Evolutionary conservation across 805 yeast genomes (phyloP).

Genomic region (Starmerella geochares): DNA sequence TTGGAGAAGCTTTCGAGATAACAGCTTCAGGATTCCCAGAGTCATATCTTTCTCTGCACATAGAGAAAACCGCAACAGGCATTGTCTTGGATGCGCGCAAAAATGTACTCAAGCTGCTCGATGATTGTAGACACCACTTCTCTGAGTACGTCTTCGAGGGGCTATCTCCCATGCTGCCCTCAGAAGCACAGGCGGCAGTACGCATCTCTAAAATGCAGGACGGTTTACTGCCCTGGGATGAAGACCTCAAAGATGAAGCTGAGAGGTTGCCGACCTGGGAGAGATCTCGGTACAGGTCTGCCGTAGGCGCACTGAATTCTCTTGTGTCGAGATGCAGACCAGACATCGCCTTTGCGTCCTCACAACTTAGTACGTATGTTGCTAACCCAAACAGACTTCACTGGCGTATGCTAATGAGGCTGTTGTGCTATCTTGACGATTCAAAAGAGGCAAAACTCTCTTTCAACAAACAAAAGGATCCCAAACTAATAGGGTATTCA

Average conservation of each 20-base stretch:
- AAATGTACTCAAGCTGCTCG: not conserved
- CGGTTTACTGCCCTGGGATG: not conserved
- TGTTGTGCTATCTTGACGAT: not conserved
- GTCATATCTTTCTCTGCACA: not conserved
- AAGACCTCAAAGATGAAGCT: not conserved
- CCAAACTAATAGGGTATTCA: not conserved
- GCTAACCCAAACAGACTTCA: not conserved
- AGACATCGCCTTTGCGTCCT: not conserved
- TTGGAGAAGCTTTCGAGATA: not conserved
- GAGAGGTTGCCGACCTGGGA: not conserved
- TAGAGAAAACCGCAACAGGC: not conserved
- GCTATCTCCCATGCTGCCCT: not conserved
- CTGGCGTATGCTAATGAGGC: not conserved
- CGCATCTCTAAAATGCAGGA: not conserved
- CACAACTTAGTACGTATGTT: not conserved
- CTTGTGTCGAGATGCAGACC: not conserved
- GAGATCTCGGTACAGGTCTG: not conserved
- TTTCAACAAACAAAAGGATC: not conserved
- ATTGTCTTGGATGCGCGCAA: not conserved
- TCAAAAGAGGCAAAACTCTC: not conserved
- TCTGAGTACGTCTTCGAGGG: not conserved
- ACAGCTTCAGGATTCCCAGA: not conserved
- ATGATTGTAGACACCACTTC: not conserved
- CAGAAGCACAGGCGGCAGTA: not conserved
- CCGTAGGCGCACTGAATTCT: not conserved